These are phyloP conservation scores for Talaromyces wortmannii DNA, from an alignment of 495 filamentous ascomycete species.

Conservation along the genomic window DNA sequence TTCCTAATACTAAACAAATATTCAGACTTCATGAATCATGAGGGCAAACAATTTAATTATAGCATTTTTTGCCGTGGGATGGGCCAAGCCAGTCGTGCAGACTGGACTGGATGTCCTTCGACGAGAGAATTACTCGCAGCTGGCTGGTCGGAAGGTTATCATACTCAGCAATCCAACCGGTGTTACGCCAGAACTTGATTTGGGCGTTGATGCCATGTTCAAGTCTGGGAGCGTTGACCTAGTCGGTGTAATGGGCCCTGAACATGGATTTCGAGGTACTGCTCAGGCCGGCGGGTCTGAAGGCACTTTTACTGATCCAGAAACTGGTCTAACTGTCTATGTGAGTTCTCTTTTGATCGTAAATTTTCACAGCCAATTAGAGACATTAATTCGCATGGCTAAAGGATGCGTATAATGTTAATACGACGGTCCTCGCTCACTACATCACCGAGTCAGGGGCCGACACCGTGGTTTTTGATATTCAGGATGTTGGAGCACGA, in stretches of 20 bases:
- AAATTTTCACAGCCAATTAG: neutral
- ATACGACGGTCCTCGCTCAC: neutral
- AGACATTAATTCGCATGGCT: neutral
- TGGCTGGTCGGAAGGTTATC: slow-evolving; percentile 3
- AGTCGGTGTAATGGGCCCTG: slow-evolving; percentile 4
- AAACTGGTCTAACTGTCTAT: slow-evolving; percentile 3
- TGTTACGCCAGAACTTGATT: neutral
- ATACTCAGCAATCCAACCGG: slow-evolving; percentile 2
- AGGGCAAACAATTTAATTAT: neutral
- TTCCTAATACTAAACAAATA: neutral
- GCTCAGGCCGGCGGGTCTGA: slow-evolving; percentile 4
- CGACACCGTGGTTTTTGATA: slow-evolving; percentile 4
- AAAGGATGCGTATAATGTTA: slow-evolving; percentile 5
- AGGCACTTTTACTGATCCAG: slow-evolving; percentile 4
- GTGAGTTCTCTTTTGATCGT: neutral
- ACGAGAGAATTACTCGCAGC: neutral
- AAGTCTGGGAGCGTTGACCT: slow-evolving; percentile 1
- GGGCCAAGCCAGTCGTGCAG: slow-evolving; percentile 1
- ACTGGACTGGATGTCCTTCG: slow-evolving; percentile 1
- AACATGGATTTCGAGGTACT: slow-evolving; percentile 4
- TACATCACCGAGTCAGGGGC: slow-evolving; percentile 4
- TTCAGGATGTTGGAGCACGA: slow-evolving; percentile 5
- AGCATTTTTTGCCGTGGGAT: neutral
- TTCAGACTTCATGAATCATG: neutral
- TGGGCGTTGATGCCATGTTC: slow-evolving; percentile 5